Evolutionary conservation across 75 land plant species (phyloP).

Genomic region (Pseudotsuga menziesii): DNA sequence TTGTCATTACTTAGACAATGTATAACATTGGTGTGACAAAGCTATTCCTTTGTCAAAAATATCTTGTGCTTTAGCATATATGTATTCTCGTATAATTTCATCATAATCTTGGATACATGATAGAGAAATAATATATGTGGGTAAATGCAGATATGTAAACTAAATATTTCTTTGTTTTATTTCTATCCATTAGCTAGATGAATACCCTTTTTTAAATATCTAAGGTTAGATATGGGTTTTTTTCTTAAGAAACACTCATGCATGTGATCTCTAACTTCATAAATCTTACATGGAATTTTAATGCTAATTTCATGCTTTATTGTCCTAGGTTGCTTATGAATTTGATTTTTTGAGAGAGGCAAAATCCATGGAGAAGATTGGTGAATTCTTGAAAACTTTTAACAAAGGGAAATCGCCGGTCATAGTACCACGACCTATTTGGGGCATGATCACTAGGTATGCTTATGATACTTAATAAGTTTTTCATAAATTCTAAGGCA

Average conservation of each 20-base stretch:
- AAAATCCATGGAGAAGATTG: constrained; percentile 83
- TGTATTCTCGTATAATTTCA: neutral
- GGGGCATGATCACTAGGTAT: constrained; percentile 69
- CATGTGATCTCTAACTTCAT: neutral
- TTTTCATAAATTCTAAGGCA: neutral
- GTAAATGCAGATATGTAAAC: neutral
- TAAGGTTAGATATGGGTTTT: neutral
- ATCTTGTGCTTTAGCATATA: neutral
- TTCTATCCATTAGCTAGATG: neutral
- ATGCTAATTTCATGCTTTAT: neutral
- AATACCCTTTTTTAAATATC: neutral
- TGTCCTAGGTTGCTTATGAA: constrained; percentile 76
- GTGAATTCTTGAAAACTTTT: constrained; percentile 37
- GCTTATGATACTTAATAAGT: neutral
- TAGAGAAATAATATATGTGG: neutral
- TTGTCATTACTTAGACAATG: too few species aligned
- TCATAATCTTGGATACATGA: neutral
- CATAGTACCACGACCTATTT: constrained; percentile 63
- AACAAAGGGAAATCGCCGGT: constrained; percentile 66
- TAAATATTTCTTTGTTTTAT: neutral
- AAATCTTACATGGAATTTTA: neutral
- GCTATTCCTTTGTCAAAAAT: neutral
- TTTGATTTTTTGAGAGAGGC: constrained; percentile 93
- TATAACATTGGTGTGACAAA: too few species aligned
- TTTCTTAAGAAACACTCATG: neutral